phyloP scores from a whole-genome alignment of 495 filamentous ascomycete species.

The Neurospora sp. region DNA sequence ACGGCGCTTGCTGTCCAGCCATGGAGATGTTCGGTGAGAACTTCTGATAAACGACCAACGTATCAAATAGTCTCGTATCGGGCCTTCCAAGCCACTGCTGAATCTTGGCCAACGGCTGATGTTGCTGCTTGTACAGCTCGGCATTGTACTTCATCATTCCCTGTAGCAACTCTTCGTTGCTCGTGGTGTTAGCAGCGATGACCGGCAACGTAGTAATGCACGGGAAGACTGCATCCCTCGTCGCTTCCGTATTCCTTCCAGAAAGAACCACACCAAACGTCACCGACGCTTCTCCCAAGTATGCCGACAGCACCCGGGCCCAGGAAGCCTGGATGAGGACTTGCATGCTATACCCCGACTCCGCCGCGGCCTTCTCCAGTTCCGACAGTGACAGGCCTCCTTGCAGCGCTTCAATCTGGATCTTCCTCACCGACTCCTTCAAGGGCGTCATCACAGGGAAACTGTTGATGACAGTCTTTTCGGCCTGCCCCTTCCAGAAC shows the following conservation, averaged over 20 bases:
- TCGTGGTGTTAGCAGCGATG: slow-evolving; percentile 34
- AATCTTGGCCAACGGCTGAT: slow-evolving; percentile 54
- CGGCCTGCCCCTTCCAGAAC: slow-evolving; percentile 53
- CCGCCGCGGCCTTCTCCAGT: slow-evolving; percentile 44
- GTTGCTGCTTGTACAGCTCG: slow-evolving; percentile 53
- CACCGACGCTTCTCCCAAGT: slow-evolving; percentile 57
- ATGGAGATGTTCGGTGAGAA: neutral
- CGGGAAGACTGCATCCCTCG: slow-evolving; percentile 51
- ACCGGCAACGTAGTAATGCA: slow-evolving; percentile 67
- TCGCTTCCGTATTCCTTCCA: slow-evolving; percentile 47
- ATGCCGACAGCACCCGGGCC: slow-evolving; percentile 57
- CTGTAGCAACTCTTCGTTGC: slow-evolving; percentile 44
- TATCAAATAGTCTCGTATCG: slow-evolving; percentile 60
- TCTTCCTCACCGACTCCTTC: slow-evolving; percentile 25
- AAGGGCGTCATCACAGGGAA: slow-evolving; percentile 65
- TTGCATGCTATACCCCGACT: slow-evolving; percentile 55
- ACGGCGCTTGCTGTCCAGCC: slow-evolving; percentile 3
- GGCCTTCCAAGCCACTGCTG: slow-evolving; percentile 53
- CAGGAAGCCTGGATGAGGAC: slow-evolving; percentile 65
- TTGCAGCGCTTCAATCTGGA: slow-evolving; percentile 28
- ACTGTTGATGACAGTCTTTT: slow-evolving; percentile 43
- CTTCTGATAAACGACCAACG: slow-evolving; percentile 72
- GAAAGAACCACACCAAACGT: slow-evolving; percentile 68
- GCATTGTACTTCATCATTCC: slow-evolving; percentile 53
- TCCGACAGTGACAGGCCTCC: slow-evolving; percentile 26